Percentiles rank a stretch among this genome's conserved stretches.
phyloP scores from a whole-genome alignment of 352 stramenopile genomes.

The Phytopythium aichiense region DNA sequence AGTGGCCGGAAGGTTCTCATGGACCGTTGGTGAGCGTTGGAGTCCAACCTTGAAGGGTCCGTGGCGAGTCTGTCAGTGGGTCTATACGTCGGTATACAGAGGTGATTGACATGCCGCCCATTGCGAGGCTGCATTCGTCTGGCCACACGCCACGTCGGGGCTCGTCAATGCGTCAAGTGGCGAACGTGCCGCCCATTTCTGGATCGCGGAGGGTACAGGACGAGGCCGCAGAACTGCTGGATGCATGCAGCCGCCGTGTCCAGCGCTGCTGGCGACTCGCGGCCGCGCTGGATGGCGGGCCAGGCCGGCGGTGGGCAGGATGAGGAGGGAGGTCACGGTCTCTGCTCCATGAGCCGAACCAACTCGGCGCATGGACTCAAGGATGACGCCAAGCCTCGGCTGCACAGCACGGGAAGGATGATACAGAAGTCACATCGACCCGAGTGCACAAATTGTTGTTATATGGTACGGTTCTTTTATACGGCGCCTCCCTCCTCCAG shows the following conservation, averaged over 20 bases:
- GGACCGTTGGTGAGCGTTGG: background rate
- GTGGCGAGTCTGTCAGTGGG: background rate
- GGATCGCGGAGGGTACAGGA: background rate
- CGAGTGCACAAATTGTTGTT: background rate
- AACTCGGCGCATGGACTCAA: no score
- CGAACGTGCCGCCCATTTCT: background rate
- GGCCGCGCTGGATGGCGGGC: no score
- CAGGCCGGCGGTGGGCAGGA: background rate
- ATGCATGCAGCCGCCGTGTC: background rate
- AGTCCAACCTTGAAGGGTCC: background rate
- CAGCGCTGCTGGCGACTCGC: no score
- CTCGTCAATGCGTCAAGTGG: conserved; percentile 2
- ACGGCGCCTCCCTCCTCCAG: background rate
- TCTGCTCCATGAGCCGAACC: no score
- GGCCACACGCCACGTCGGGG: background rate
- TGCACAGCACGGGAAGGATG: no score
- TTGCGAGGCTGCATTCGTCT: background rate
- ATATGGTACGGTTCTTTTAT: background rate
- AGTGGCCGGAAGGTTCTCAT: background rate
- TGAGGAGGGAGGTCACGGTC: background rate
- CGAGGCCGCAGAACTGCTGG: no score
- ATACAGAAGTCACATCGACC: background rate
- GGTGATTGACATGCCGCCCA: background rate
- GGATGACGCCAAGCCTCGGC: no score
- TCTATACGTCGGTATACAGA: background rate